These are phyloP conservation scores for Candida qinlingensis DNA, from an alignment of 805 yeast genomes.

Conservation along the genomic window DNA sequence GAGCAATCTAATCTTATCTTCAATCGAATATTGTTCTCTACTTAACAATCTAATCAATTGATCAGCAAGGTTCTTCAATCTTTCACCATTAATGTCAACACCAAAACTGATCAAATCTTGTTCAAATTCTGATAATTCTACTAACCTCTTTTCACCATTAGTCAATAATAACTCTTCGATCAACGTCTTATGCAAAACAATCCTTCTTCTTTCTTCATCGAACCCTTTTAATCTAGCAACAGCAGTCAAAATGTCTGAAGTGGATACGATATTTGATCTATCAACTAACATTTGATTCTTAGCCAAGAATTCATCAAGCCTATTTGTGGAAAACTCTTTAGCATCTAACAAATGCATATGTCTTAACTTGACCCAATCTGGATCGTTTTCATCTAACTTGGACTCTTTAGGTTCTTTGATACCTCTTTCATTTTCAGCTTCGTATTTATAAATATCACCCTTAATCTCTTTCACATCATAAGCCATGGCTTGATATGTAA, in stretches of 20 bases:
- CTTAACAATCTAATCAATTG: slow-evolving; percentile 52
- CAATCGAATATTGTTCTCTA: slow-evolving; percentile 42
- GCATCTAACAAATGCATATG: slow-evolving; percentile 75
- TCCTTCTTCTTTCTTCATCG: slow-evolving; percentile 59
- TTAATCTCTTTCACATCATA: slow-evolving; percentile 58
- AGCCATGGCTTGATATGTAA: slow-evolving; percentile 88
- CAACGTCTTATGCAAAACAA: slow-evolving; percentile 53
- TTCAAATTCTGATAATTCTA: slow-evolving; percentile 78
- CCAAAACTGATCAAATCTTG: slow-evolving; percentile 78
- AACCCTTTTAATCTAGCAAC: slow-evolving; percentile 66
- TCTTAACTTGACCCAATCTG: slow-evolving; percentile 65
- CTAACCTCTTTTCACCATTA: slow-evolving; percentile 53
- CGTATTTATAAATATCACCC: slow-evolving; percentile 46
- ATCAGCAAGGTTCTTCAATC: slow-evolving; percentile 54
- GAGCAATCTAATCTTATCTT: slow-evolving; percentile 72
- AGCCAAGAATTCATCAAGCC: slow-evolving; percentile 58
- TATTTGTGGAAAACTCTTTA: slow-evolving; percentile 51
- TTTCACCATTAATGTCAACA: slow-evolving; percentile 58
- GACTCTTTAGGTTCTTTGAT: slow-evolving; percentile 39
- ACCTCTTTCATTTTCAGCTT: slow-evolving; percentile 50
- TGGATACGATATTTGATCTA: slow-evolving; percentile 54
- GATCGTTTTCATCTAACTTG: slow-evolving; percentile 54
- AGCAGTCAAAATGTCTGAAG: slow-evolving; percentile 70
- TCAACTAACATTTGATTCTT: slow-evolving; percentile 76
- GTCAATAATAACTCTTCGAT: slow-evolving; percentile 60